phyloP scores from a whole-genome alignment of 1,284 basidiomycete genomes.

The Hortiboletus rubellus region DNA sequence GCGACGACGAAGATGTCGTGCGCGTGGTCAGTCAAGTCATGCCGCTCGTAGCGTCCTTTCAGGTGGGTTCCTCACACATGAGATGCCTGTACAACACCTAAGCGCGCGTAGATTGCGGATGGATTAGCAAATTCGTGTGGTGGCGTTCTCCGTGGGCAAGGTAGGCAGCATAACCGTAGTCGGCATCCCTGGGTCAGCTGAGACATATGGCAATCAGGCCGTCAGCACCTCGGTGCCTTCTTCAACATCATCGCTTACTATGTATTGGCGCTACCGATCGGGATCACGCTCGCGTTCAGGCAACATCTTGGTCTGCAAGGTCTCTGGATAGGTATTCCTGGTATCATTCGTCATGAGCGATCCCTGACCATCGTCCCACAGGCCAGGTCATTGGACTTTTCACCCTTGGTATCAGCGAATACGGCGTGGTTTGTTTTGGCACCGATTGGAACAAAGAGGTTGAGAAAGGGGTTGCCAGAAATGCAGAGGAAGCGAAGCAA shows the following conservation, averaged over 20 bases:
- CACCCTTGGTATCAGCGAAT: slow-evolving; percentile 70
- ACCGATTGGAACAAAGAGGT: slow-evolving; percentile 70
- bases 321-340: slow-evolving; percentile 60
- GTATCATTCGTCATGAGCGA: background rate
- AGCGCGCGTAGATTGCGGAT: slow-evolving; percentile 53
- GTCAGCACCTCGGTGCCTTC: slow-evolving; percentile 71
- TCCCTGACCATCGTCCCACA: slow-evolving; percentile 21
- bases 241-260: slow-evolving; percentile 81
- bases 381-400: slow-evolving; percentile 75
- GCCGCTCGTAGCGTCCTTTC: slow-evolving; percentile 79
- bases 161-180: slow-evolving; percentile 31
- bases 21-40: slow-evolving; percentile 67
- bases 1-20: slow-evolving; percentile 62
- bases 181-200: background rate
- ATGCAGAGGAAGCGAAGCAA: slow-evolving; percentile 50
- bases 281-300: slow-evolving; percentile 66
- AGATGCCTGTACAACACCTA: background rate
- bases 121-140: slow-evolving; percentile 74
- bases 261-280: slow-evolving; percentile 68
- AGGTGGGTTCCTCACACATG: slow-evolving; percentile 41
- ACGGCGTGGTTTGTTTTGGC: slow-evolving; percentile 59
- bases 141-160: slow-evolving; percentile 68
- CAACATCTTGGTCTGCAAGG: slow-evolving; percentile 57
- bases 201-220: slow-evolving; percentile 42
- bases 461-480: slow-evolving; percentile 49